Evolutionary conservation across 2,329 filamentous ascomycete species (phyloP), one percentile per base, ranked within the genome.

Genomic region (Myriosclerotinia scirpicola): DNA sequence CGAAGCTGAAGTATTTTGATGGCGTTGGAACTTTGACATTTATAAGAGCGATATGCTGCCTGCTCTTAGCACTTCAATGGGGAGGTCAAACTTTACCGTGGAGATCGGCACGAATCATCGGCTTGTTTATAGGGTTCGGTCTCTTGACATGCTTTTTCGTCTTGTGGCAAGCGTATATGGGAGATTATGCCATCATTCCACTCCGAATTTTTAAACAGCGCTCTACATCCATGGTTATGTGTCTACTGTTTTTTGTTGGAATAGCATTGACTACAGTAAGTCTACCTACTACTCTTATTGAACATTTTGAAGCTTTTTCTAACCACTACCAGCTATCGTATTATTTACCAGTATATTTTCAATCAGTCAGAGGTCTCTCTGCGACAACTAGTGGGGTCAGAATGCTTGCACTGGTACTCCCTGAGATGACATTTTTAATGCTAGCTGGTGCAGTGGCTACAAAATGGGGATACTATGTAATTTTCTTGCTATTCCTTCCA

Each of bases 61-160:
- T 79, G 17, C 71, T 80, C 5, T 72, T 81, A 0, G 79, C 78
- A 30, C 70, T 81, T 1, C 76, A 80, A 69, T 80, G 76, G 73
- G 79, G 78, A 34, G 79, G 79, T 0, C 72, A 74, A 17, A 74
- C 73, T 3, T 77, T 77, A 64, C 42, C 77, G 9, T 81, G 78
- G 79, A 71, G 69, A 6, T 75, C 71, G 61, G 54, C 71, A 36
- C 68, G 67, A 1, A 73, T 79, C 15, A 77, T 79, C n/a, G 77
- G 73, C 5, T 70, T 79, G 8, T 73, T 80, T 22, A 58, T 75
- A 5, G 70, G 76, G 6, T 74, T 73, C 12, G 75, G 69, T n/a
- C 67, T 76, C 0, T 70, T 78, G 0, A 69, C 75, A 36, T 65
- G 68, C 17, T 70, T 69, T 22, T 77, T 77, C 65, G 66, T 75